These are phyloP conservation scores for Sporothrix inflata DNA, from an alignment of 2,329 filamentous ascomycete genomes.

Conservation along the genomic window DNA sequence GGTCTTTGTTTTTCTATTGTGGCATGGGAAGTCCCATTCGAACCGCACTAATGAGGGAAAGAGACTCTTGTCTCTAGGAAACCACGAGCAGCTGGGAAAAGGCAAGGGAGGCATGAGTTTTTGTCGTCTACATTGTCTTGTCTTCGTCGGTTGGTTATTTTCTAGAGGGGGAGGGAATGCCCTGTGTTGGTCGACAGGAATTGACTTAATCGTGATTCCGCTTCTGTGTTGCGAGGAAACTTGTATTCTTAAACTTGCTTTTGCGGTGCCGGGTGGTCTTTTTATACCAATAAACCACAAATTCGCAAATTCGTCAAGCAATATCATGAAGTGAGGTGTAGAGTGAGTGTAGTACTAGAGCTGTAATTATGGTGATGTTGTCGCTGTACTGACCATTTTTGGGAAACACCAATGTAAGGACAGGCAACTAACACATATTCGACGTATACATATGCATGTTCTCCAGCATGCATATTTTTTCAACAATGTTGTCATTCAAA, in stretches of 20 bases:
- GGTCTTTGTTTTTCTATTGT: slow-evolving; percentile 23
- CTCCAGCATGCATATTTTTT: background rate
- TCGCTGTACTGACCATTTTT: too few species aligned
- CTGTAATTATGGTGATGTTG: too few species aligned
- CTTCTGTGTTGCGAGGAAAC: slow-evolving; percentile 37
- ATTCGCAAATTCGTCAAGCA: background rate
- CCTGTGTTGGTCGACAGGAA: slow-evolving; percentile 84
- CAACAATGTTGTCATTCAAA: too few species aligned
- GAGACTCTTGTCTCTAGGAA: slow-evolving; percentile 71
- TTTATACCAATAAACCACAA: slow-evolving; percentile 3
- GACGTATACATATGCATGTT: background rate
- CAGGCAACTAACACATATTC: background rate
- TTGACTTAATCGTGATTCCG: slow-evolving; percentile 88
- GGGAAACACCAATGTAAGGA: too few species aligned
- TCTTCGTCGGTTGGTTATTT: slow-evolving; percentile 22
- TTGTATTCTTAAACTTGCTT: slow-evolving; percentile 19
- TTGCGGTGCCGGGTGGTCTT: slow-evolving; percentile 14
- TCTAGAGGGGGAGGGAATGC: slow-evolving; percentile 80
- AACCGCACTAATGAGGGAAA: slow-evolving; percentile 98
- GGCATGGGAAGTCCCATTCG: slow-evolving; percentile 53
- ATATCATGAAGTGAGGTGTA: background rate
- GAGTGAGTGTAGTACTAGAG: background rate
- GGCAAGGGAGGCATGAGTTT: background rate
- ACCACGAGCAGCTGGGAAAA: background rate
- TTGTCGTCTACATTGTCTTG: slow-evolving; percentile 24